Percentiles rank a stretch among this genome's conserved stretches.
Evolutionary conservation across 2,329 filamentous ascomycete genomes (phyloP).

Genomic region (Epichloe uncinata): DNA sequence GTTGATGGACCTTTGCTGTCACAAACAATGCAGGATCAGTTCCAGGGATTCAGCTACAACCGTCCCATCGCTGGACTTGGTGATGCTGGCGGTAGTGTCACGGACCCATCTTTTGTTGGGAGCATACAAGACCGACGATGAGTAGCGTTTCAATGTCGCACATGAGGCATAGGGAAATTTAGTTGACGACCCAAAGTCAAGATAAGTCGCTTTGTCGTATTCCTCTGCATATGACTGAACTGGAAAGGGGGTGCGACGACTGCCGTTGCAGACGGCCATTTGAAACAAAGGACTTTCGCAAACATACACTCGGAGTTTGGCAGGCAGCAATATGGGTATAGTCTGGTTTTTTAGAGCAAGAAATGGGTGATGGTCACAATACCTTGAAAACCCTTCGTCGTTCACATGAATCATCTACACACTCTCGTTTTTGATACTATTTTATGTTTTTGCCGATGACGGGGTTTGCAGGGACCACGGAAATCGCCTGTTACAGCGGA

Average conservation of each 20-base stretch:
- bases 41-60: conserved; percentile 94
- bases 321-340: conserved; percentile 5
- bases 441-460: not conserved
- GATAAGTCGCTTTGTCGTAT: not conserved
- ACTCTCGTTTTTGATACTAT: not conserved
- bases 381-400: not conserved
- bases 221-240: not conserved
- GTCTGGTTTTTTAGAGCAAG: conserved; percentile 2
- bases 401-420: not conserved
- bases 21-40: conserved; percentile 94
- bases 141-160: conserved; percentile 1
- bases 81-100: conserved; percentile 87
- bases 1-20: conserved; percentile 85
- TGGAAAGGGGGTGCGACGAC: not conserved
- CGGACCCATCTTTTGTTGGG: conserved; percentile 61
- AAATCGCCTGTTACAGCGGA: no score
- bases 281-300: not conserved
- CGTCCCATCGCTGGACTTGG: conserved; percentile 84
- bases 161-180: not conserved
- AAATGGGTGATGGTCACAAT: not conserved
- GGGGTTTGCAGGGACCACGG: not conserved
- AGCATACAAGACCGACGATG: conserved; percentile 40
- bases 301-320: conserved; percentile 9
- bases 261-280: not conserved
- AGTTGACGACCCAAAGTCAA: not conserved